A percentile compares a stretch with the other conserved stretches of the same genome.
phyloP scores from a whole-genome alignment of 805 yeast genomes.

The Zygosaccharomyces kombuchaensis region DNA sequence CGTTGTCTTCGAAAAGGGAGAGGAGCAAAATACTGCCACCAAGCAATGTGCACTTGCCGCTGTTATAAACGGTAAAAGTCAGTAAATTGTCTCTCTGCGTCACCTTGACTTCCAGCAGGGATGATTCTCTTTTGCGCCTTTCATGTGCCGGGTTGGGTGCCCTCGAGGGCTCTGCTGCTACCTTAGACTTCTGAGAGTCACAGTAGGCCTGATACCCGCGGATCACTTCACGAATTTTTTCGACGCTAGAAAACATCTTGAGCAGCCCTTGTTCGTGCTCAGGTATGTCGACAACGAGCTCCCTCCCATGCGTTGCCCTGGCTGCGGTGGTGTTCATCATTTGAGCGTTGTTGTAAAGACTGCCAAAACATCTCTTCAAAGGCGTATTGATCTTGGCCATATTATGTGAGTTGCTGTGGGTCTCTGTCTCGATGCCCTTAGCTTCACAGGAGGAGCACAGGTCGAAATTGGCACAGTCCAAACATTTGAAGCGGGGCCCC shows the following conservation, averaged over 20 bases:
- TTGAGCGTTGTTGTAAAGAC: neutral
- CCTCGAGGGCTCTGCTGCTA: neutral
- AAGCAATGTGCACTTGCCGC: conserved; percentile 10
- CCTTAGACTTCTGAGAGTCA: neutral
- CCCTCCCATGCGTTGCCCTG: too few relatives aligned
- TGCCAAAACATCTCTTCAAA: neutral
- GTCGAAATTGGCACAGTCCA: conserved; percentile 47
- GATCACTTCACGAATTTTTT: conserved; percentile 19
- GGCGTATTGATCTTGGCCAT: conserved; percentile 21
- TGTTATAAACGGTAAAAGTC: conserved; percentile 16
- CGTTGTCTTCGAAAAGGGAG: conserved; percentile 8
- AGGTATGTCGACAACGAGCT: conserved; percentile 20
- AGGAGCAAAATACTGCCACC: conserved; percentile 14
- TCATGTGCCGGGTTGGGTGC: neutral
- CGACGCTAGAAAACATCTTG: conserved; percentile 25
- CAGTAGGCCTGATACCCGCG: conserved; percentile 18
- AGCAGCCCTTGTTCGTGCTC: conserved; percentile 19
- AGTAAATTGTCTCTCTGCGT: conserved; percentile 18
- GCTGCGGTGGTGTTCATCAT: too few relatives aligned
- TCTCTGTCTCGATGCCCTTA: conserved; percentile 13
- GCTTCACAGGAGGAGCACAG: conserved; percentile 39
- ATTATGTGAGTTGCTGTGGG: conserved; percentile 21
- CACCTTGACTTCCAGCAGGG: conserved; percentile 4
- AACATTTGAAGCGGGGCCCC: conserved; percentile 47
- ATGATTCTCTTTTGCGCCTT: neutral